These are phyloP conservation scores for Cymbidium sinense DNA, from an alignment of 106 monocot species.

Conservation along the genomic window DNA sequence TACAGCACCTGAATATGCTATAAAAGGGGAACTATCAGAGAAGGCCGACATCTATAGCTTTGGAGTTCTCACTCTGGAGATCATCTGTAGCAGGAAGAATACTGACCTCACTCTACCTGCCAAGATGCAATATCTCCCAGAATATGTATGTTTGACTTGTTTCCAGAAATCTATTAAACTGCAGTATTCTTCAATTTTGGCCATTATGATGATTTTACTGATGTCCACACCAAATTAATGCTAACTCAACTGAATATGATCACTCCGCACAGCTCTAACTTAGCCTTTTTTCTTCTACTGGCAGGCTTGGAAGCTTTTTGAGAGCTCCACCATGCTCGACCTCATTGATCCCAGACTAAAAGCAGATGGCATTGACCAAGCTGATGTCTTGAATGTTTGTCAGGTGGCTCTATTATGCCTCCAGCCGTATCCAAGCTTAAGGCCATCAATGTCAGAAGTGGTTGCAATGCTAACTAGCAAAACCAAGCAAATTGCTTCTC, in stretches of 20 bases:
- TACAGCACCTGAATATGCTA: constrained; percentile 59
- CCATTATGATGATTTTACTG: not conserved
- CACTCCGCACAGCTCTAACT: not conserved
- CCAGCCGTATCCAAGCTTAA: constrained; percentile 27
- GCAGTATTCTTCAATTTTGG: not conserved
- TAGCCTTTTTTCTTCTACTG: not conserved
- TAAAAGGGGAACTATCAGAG: constrained; percentile 52
- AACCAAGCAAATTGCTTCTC: constrained; percentile 16
- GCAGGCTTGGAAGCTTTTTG: constrained; percentile 54
- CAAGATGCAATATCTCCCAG: constrained; percentile 61
- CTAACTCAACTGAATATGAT: no score
- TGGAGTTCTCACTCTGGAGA: constrained; percentile 52
- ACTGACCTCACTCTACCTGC: constrained; percentile 36
- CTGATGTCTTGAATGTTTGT: constrained; percentile 32
- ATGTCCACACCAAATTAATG: no score
- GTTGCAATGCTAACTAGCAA: constrained; percentile 38
- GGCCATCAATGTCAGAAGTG: constrained; percentile 56
- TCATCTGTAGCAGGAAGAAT: constrained; percentile 42
- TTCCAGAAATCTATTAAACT: not conserved
- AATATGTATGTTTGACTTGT: constrained; percentile 26
- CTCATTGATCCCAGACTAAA: constrained; percentile 33
- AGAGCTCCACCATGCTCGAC: constrained; percentile 33
- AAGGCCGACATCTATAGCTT: constrained; percentile 65
- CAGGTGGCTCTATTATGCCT: constrained; percentile 41
- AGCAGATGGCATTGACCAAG: constrained; percentile 20